These are phyloP conservation scores for Xanthoconium stramineum DNA, from an alignment of 768 basidiomycete species.

Conservation along the genomic window DNA sequence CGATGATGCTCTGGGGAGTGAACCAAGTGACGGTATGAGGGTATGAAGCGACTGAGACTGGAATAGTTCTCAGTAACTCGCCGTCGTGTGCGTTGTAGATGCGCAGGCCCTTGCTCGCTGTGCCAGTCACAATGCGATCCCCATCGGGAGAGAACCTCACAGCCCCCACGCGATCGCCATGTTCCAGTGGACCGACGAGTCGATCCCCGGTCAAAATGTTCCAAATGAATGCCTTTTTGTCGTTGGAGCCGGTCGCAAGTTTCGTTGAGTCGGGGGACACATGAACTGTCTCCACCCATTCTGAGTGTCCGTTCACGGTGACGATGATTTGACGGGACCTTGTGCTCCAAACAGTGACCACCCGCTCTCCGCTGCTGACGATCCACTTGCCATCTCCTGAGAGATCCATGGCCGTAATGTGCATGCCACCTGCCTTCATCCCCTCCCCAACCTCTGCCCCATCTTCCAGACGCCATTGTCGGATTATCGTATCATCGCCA, in stretches of 20 bases:
- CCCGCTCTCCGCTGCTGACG: neutral
- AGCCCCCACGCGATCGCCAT: neutral
- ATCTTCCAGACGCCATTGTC: neutral
- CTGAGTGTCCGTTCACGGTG: neutral
- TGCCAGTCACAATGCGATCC: neutral
- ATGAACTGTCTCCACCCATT: neutral
- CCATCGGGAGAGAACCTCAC: conserved; percentile 14
- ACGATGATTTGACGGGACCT: neutral
- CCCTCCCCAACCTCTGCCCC: neutral
- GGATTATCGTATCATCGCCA: neutral
- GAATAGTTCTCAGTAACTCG: neutral
- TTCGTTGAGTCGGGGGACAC: conserved; percentile 8
- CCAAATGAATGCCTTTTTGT: conserved; percentile 3
- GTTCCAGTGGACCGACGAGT: conserved; percentile 7
- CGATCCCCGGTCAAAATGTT: conserved; percentile 1
- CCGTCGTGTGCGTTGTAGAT: conserved; percentile 1
- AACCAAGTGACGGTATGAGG: neutral
- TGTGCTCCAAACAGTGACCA: neutral
- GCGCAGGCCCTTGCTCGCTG: neutral
- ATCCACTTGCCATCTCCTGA: conserved; percentile 1
- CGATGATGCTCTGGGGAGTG: neutral
- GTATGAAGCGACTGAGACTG: neutral
- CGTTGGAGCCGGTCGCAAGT: conserved; percentile 2
- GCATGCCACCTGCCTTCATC: neutral
- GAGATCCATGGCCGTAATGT: neutral